Evolutionary conservation across 2,329 filamentous ascomycete genomes (phyloP).

Genomic region (Colletotrichum chrysophilum): DNA sequence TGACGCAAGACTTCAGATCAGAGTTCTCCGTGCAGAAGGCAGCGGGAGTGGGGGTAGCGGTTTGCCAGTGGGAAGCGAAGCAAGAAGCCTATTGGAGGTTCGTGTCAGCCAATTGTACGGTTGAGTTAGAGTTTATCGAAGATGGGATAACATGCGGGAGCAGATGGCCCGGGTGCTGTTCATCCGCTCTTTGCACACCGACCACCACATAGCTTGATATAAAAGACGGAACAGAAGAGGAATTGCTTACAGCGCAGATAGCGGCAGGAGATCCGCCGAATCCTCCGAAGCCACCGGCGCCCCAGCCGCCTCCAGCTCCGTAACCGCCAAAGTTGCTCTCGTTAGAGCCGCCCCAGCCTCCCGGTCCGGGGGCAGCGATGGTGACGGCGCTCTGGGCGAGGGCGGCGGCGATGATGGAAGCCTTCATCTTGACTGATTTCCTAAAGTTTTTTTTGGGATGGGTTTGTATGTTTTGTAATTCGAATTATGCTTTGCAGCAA

Average conservation of each 20-base stretch:
- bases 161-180: neutral
- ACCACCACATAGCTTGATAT: neutral
- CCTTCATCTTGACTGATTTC: constrained; percentile 11
- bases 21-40: constrained; percentile 25
- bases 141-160: neutral
- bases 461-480: neutral
- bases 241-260: constrained; percentile 7
- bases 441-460: fast-evolving
- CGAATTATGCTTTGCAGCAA: neutral
- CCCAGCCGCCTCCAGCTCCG: neutral
- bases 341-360: neutral
- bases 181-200: neutral
- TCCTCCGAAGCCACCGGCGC: constrained; percentile 8
- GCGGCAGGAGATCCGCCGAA: constrained; percentile 1
- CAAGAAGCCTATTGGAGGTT: constrained; percentile 20
- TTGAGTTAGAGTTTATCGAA: neutral
- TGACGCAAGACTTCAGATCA: constrained; percentile 24
- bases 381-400: constrained; percentile 10
- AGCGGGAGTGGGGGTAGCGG: constrained; percentile 25
- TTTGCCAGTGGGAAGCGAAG: constrained; percentile 29
- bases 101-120: neutral
- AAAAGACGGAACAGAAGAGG: neutral
- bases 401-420: constrained; percentile 12
- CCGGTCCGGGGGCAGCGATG: constrained; percentile 10
- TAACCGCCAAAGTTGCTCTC: constrained; percentile 8